Percentiles rank a stretch among this genome's conserved stretches.
These are phyloP conservation scores for Heterobasidion occidentale DNA, from an alignment of 1,284 basidiomycete species.

Conservation along the genomic window DNA sequence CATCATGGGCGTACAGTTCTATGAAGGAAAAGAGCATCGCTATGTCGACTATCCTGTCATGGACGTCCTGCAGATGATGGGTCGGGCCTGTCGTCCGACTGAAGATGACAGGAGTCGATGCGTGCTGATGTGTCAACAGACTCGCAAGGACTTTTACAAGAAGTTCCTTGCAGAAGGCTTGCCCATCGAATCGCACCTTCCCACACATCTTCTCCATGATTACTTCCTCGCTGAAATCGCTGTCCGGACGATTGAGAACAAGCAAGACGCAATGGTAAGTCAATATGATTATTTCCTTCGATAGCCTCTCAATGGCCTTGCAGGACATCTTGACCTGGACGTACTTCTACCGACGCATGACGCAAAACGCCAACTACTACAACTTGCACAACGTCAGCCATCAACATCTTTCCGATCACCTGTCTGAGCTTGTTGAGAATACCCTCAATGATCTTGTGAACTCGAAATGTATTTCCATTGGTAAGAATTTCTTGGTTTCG, in stretches of 20 bases:
- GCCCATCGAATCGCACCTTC: constrained; percentile 94
- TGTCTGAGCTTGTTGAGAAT: constrained; percentile 94
- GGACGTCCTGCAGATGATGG: constrained; percentile 99
- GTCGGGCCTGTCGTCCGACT: constrained; percentile 83
- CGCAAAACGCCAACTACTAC: constrained; percentile 94
- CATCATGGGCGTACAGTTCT: constrained; percentile 96
- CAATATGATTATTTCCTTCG: not conserved
- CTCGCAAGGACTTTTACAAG: constrained; percentile 96
- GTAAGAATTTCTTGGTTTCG: constrained; percentile 31
- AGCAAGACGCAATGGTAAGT: constrained; percentile 89
- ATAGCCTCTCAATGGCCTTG: not conserved
- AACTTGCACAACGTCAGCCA: constrained; percentile 92
- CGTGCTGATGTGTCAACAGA: constrained; percentile 95
- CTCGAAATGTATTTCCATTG: constrained; percentile 93
- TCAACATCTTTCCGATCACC: constrained; percentile 87
- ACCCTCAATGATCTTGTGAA: constrained; percentile 88
- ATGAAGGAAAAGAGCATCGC: constrained; percentile 93
- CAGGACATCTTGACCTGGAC: constrained; percentile 93
- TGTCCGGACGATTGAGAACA: constrained; percentile 97
- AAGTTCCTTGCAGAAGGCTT: constrained; percentile 96
- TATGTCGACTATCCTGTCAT: constrained; percentile 98
- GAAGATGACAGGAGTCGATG: constrained; percentile 87
- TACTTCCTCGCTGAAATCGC: constrained; percentile 99
- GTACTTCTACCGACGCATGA: constrained; percentile 94
- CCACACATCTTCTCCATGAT: constrained; percentile 84